These are phyloP conservation scores for Jacaranda mimosifolia DNA, from an alignment of 257 asterid genomes.

Conservation along the genomic window DNA sequence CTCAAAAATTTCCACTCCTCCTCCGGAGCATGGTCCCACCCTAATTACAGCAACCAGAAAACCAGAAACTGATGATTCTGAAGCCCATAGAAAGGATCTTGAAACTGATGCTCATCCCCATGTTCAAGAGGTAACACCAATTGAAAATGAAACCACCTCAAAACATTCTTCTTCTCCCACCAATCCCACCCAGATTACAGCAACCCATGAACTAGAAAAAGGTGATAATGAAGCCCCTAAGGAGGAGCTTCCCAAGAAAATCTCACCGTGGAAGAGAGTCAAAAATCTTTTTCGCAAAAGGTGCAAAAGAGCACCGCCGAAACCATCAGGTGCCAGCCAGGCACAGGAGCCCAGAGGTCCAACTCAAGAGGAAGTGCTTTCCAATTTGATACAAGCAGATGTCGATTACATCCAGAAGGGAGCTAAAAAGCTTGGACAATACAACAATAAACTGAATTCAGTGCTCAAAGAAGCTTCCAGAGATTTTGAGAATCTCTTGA, in stretches of 20 bases:
- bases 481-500: neutral
- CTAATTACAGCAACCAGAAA: neutral
- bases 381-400: slow-evolving; percentile 39
- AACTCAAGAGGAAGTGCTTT: neutral
- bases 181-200: neutral
- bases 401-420: slow-evolving; percentile 19
- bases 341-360: neutral
- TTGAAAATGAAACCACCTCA: slow-evolving; percentile 4
- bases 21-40: neutral
- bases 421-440: neutral
- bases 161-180: slow-evolving; percentile 16
- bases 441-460: neutral
- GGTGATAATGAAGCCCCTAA: neutral
- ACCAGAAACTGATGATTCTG: slow-evolving; percentile 14
- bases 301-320: neutral
- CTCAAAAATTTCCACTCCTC: neutral
- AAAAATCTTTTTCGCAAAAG: neutral
- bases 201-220: neutral
- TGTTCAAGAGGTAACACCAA: neutral
- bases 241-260: slow-evolving; percentile 13
- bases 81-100: neutral
- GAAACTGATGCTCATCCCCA: slow-evolving; percentile 12
- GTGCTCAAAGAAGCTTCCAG: neutral
- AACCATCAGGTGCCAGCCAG: neutral
- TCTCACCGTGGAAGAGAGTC: neutral